These are phyloP conservation scores for Dioszegia aurantiaca DNA, from an alignment of 768 basidiomycete genomes.

Conservation along the genomic window DNA sequence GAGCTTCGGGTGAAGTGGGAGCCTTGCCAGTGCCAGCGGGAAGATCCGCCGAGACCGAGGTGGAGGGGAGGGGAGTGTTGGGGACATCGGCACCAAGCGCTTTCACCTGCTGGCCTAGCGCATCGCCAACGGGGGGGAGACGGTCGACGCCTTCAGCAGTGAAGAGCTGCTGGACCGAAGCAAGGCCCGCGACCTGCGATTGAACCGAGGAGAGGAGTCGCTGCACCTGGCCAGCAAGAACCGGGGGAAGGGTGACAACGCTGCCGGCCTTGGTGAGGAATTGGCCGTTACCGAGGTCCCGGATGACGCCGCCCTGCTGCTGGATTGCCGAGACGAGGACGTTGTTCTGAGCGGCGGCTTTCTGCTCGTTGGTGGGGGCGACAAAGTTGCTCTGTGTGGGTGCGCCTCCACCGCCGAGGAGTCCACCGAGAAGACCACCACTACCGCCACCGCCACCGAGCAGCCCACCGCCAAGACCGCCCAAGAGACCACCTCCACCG, in stretches of 20 bases:
- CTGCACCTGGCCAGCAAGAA: conserved; percentile 4
- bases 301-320: conserved; percentile 13
- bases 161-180: conserved; percentile 13
- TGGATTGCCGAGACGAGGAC: conserved; percentile 7
- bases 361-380: not conserved
- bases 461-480: conserved; percentile 15
- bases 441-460: conserved; percentile 10
- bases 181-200: conserved; percentile 11
- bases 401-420: conserved; percentile 8
- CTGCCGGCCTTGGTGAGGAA: conserved; percentile 15
- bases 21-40: conserved; percentile 12
- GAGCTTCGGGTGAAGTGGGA: conserved; percentile 7
- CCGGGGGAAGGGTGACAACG: conserved; percentile 5
- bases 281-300: conserved; percentile 15
- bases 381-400: conserved; percentile 4
- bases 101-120: conserved; percentile 6
- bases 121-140: conserved; percentile 2
- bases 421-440: conserved; percentile 6
- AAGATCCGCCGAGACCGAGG: not conserved
- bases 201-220: conserved; percentile 12
- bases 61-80: not conserved
- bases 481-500: conserved; percentile 8
- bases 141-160: conserved; percentile 13
- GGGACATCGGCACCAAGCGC: conserved; percentile 1
- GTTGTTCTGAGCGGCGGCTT: not conserved